Evolutionary conservation across 2,329 filamentous ascomycete species (phyloP), one percentile per base, ranked within the genome.

Genomic region (Rutstroemia sydowiana): DNA sequence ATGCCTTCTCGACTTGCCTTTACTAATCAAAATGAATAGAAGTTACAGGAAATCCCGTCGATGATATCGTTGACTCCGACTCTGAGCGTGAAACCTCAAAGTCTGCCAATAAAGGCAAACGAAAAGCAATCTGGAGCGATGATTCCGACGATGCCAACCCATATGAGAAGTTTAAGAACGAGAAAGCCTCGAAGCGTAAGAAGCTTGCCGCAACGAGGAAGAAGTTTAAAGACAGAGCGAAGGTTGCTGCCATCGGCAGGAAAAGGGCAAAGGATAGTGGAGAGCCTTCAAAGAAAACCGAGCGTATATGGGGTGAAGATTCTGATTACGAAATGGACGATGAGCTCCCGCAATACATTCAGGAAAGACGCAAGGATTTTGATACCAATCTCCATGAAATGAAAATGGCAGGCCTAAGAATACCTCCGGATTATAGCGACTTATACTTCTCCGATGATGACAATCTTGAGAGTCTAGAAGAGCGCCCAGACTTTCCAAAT

Each of bases 361-460:
- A 78, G 57, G 69, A 77, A 20, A 79, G 92, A n/a, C 78, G 85
- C 21, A 72, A 68, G n/a, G 70, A 75, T 20, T 91, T 95, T 62
- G 85, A 93, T 50, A 70, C 75, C 42, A 73, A 76, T n/a, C 72
- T 71, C 43, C 73, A 81, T 32, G 67, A 68, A 26, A 70, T 90
- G 43, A 79, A 82, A 52, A 79, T 85, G 51, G 79, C 78, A 5
- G 88, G 86, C 0, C 71, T 96, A 40, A 83, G 79, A 56, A 68
- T 95, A 2, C 89, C 93, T 0, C 93, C 93, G 0, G 78, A 80
- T 45, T 95, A 86, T 64, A 78, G 83, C 1, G 82, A 84, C 44
- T 74, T 96, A 14, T 75, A 86, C 9, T 91, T 95, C 58, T 87
- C 84, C 0, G 87, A 90, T 46, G 77, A 85, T 55, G 81, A 85